Conservation (phyloP, 108 stramenopile genomes). For the Cyclotella cryptica region DNA sequence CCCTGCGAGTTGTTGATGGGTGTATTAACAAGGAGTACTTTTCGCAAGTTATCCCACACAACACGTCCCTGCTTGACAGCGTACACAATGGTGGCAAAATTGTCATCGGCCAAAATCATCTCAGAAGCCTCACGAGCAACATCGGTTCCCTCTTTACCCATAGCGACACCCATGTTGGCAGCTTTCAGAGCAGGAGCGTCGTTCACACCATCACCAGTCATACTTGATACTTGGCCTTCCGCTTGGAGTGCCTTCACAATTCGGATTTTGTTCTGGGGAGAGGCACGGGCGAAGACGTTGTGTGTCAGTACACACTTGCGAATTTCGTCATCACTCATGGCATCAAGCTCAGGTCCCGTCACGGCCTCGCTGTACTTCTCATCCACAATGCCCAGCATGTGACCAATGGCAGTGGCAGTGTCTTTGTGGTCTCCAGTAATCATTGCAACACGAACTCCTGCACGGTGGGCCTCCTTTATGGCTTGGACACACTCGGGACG, state of each 20-base stretch:
- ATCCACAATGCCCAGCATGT: constrained; percentile 84
- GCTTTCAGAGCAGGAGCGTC: constrained; percentile 98
- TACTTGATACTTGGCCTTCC: constrained; percentile 89
- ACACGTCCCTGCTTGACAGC: constrained; percentile 78
- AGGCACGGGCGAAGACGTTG: constrained; percentile 92
- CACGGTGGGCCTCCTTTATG: constrained; percentile 84
- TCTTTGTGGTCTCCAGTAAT: constrained; percentile 98
- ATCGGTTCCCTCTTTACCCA: constrained; percentile 98
- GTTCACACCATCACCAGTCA: constrained; percentile 99
- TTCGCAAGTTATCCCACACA: constrained; percentile 90
- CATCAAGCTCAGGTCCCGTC: constrained; percentile 84
- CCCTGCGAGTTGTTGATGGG: constrained; percentile 92
- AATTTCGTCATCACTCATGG: constrained; percentile 74
- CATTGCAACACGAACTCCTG: constrained; percentile 95
- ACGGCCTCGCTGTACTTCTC: constrained; percentile 64
- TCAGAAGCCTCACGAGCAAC: constrained; percentile 97
- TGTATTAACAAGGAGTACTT: constrained; percentile 85
- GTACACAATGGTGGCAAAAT: constrained; percentile 95
- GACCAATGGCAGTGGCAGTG: constrained; percentile 79
- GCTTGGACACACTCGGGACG: constrained; percentile 88
- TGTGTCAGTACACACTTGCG: constrained; percentile 61
- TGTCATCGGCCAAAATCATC: constrained; percentile 98
- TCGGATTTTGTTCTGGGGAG: constrained; percentile 82
- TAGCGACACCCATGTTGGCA: constrained; percentile 99
- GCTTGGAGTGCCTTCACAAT: constrained; percentile 95